phyloP scores from a whole-genome alignment of 306 rosid species.

The Mimosa pudica region DNA sequence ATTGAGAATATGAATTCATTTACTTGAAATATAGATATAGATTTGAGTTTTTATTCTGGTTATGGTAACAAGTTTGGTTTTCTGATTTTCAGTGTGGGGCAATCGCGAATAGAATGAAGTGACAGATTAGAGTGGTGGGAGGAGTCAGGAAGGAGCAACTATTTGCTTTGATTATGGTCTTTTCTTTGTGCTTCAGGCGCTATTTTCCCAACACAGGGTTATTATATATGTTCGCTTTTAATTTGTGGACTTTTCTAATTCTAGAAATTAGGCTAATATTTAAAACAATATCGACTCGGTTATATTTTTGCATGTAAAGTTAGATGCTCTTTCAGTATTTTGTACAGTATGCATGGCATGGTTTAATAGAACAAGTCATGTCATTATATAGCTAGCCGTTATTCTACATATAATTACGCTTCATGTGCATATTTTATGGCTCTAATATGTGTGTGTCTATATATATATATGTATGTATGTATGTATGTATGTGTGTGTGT shows the following conservation, averaged over 20 bases:
- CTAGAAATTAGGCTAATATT: neutral
- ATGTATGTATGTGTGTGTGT: too few species aligned
- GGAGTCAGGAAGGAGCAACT: neutral
- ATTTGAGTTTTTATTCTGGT: neutral
- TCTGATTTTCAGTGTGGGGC: too few species aligned
- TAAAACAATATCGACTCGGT: neutral
- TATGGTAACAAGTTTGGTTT: neutral
- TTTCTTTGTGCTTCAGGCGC: neutral
- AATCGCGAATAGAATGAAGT: too few species aligned
- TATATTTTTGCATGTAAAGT: neutral
- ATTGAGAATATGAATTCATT: neutral
- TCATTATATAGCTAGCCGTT: neutral
- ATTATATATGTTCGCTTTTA: neutral
- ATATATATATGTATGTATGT: neutral
- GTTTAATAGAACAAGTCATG: neutral
- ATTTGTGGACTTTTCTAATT: neutral
- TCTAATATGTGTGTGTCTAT: neutral
- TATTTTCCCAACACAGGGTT: neutral
- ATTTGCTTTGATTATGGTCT: neutral
- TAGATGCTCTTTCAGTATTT: neutral
- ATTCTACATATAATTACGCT: neutral
- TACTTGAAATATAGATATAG: neutral
- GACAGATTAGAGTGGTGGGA: too few species aligned
- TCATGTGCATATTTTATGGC: neutral
- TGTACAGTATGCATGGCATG: neutral